Evolutionary conservation across 495 filamentous ascomycete species (phyloP).

Genomic region (Penicillium coffeae): DNA sequence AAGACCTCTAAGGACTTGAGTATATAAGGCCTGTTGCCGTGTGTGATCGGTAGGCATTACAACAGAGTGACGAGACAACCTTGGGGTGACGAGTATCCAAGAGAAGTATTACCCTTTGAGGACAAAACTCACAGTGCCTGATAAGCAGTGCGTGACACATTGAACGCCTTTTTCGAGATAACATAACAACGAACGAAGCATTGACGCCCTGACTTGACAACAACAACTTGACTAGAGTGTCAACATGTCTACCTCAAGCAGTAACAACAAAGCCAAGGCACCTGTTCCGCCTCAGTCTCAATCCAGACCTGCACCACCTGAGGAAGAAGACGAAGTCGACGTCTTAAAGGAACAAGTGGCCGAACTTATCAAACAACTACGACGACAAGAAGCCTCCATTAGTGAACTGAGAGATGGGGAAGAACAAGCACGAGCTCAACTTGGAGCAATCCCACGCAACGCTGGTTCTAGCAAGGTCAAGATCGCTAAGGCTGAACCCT

Average conservation of each 20-base stretch:
- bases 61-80: not conserved
- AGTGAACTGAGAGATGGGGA: too few relatives aligned
- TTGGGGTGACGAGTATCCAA: not conserved
- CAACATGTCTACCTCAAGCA: not conserved
- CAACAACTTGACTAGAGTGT: too few relatives aligned
- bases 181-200: not conserved
- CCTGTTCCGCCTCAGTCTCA: not conserved
- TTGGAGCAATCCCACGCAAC: too few relatives aligned
- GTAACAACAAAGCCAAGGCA: too few relatives aligned
- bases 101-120: not conserved
- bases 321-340: not conserved
- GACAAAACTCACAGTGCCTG: not conserved
- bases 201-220: not conserved
- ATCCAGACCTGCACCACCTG: not conserved
- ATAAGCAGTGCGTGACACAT: not conserved
- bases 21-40: not conserved
- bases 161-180: not conserved
- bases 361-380: not conserved
- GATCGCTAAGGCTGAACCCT: not conserved
- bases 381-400: too few relatives aligned
- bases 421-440: too few relatives aligned
- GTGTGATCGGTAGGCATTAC: not conserved
- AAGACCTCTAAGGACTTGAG: not conserved
- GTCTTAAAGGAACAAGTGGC: not conserved
- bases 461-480: not conserved